phyloP scores from a whole-genome alignment of 1,139 yeast species.

The Yamadazyma blattariae region DNA sequence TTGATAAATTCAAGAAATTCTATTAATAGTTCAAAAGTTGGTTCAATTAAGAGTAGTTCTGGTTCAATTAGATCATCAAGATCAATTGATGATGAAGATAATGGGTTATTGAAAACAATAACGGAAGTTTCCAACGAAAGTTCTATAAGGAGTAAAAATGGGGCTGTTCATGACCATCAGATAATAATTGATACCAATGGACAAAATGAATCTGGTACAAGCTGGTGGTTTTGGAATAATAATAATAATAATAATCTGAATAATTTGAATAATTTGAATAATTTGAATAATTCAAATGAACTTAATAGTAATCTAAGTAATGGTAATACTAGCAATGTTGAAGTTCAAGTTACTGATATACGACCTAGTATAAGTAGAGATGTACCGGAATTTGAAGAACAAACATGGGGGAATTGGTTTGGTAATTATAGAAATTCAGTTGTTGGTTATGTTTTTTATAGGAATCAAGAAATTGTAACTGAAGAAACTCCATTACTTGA shows the following conservation, averaged over 20 bases:
- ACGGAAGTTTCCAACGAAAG: conserved; percentile 11
- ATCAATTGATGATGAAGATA: conserved; percentile 2
- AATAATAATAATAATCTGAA: not conserved
- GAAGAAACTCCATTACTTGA: conserved; percentile 6
- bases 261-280: too few relatives aligned
- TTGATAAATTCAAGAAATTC: too few relatives aligned
- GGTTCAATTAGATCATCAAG: conserved; percentile 2
- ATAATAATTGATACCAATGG: not conserved
- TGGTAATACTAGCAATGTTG: too few relatives aligned
- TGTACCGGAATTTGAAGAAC: not conserved
- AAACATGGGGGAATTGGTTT: conserved; percentile 10
- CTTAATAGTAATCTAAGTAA: too few relatives aligned
- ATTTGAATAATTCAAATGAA: too few relatives aligned
- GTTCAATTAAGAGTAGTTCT: conserved; percentile 2
- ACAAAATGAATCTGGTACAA: not conserved
- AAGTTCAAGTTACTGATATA: conserved; percentile 3
- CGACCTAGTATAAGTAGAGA: conserved; percentile 5
- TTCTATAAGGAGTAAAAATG: not conserved
- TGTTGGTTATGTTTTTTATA: conserved; percentile 9
- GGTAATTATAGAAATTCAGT: conserved; percentile 7
- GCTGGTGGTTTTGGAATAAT: conserved; percentile 10
- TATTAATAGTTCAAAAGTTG: not conserved
- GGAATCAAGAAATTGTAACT: not conserved
- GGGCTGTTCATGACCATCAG: too few relatives aligned
- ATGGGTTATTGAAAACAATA: conserved; percentile 7